phyloP scores from a whole-genome alignment of 306 rosid genomes.

The Castanea sativa region DNA sequence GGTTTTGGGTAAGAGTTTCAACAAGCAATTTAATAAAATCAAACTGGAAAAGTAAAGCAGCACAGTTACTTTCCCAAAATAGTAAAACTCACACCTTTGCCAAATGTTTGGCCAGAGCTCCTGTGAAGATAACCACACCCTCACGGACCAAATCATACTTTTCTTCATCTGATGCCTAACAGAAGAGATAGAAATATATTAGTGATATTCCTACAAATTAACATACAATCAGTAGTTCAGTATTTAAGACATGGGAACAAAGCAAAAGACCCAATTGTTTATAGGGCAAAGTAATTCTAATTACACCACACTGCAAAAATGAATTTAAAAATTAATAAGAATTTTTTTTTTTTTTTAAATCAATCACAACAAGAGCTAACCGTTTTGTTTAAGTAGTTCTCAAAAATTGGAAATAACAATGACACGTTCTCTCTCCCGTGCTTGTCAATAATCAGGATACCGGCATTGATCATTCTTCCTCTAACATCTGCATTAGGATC shows the following conservation, averaged over 20 bases:
- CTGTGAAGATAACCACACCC: slow-evolving; percentile 97
- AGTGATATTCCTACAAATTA: not conserved
- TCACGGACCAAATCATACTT: slow-evolving; percentile 95
- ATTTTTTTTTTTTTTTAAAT: not conserved
- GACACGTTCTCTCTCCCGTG: slow-evolving; percentile 85
- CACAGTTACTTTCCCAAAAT: not conserved
- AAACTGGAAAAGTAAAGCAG: slow-evolving; percentile 1
- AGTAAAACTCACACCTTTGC: slow-evolving; percentile 54
- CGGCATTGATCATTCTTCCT: slow-evolving; percentile 97
- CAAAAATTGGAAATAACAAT: slow-evolving; percentile 89
- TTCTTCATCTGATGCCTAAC: slow-evolving; percentile 87
- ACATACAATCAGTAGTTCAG: not conserved
- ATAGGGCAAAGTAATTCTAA: slow-evolving; percentile 9
- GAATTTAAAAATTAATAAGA: not conserved
- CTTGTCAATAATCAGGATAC: slow-evolving; percentile 90
- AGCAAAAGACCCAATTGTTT: not conserved
- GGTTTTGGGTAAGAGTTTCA: not conserved
- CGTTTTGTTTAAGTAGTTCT: slow-evolving; percentile 89
- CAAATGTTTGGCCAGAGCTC: slow-evolving; percentile 95
- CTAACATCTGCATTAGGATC: slow-evolving; percentile 93
- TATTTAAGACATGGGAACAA: not conserved
- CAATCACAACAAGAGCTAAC: slow-evolving; percentile 33
- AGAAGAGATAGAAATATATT: slow-evolving; percentile 10
- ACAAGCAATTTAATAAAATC: not conserved
- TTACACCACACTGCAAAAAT: not conserved